Percentiles rank a stretch among this genome's conserved stretches.
Evolutionary conservation across 129 eudicot genomes (phyloP).

Genomic region (Ambrosia artemisiifolia): DNA sequence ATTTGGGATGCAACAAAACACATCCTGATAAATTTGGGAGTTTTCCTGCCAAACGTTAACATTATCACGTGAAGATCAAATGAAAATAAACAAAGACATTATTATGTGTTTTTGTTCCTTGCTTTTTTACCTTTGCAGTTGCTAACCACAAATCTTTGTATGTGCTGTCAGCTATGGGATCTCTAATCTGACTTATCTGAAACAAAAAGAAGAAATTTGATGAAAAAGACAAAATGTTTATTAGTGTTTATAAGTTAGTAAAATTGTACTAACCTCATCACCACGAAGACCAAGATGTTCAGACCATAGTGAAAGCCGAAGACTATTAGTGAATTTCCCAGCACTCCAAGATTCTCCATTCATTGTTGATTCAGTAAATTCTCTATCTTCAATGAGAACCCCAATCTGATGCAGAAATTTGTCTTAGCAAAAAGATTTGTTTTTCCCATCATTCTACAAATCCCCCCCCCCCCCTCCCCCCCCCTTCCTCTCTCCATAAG

Average conservation of each 20-base stretch:
- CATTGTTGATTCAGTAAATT: constrained; percentile 74
- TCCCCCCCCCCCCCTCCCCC: too few species aligned
- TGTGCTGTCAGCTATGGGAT: constrained; percentile 74
- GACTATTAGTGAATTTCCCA: constrained; percentile 69
- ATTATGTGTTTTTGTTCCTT: background rate
- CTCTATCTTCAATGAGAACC: constrained; percentile 80
- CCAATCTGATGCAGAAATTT: constrained; percentile 61
- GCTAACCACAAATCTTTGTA: constrained; percentile 76
- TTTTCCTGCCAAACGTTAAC: constrained; percentile 52
- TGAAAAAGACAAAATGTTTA: background rate
- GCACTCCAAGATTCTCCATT: constrained; percentile 85
- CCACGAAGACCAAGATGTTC: constrained; percentile 88
- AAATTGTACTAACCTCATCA: constrained; percentile 54
- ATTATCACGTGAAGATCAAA: constrained; percentile 8
- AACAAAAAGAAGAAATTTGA: background rate
- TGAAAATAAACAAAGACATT: background rate
- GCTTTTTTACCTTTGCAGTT: constrained; percentile 64
- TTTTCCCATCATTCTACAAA: background rate
- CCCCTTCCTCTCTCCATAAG: background rate
- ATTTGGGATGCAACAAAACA: constrained; percentile 82
- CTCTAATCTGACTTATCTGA: constrained; percentile 59
- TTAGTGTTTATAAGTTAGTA: background rate
- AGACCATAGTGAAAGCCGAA: constrained; percentile 78
- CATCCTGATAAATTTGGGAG: constrained; percentile 68
- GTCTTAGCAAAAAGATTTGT: background rate